Percentiles rank a stretch among this genome's conserved stretches.
These are phyloP conservation scores for Picochlorum sp. DNA, from an alignment of 139 green algal species.

Conservation along the genomic window DNA sequence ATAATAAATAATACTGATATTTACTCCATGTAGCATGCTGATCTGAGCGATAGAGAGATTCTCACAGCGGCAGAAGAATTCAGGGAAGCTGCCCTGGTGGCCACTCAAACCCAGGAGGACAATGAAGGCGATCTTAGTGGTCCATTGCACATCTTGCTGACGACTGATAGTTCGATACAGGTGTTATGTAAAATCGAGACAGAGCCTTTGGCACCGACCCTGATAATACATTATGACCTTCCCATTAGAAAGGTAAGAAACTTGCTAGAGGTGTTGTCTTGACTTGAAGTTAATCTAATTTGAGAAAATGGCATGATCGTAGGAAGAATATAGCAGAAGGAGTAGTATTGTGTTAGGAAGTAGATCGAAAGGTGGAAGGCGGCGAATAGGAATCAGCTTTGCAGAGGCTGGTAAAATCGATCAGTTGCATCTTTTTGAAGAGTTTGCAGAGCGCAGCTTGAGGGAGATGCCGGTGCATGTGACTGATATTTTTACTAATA, in stretches of 20 bases:
- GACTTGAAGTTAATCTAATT: too few species aligned
- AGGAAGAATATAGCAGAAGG: slow-evolving; percentile 15
- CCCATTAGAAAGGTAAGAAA: slow-evolving; percentile 16
- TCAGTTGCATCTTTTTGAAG: slow-evolving; percentile 14
- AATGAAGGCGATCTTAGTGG: neutral
- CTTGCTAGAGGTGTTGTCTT: neutral
- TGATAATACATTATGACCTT: slow-evolving; percentile 22
- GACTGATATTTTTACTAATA: slow-evolving; percentile 10
- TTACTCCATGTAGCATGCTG: slow-evolving; percentile 7
- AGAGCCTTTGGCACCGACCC: slow-evolving; percentile 10
- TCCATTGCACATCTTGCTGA: neutral
- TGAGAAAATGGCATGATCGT: too few species aligned
- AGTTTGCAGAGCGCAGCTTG: slow-evolving; percentile 11
- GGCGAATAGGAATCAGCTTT: slow-evolving; percentile 16
- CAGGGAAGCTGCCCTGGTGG: neutral
- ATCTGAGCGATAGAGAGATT: slow-evolving; percentile 14
- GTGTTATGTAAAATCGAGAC: slow-evolving; percentile 5
- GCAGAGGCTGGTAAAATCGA: slow-evolving; percentile 8
- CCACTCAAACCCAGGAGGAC: neutral
- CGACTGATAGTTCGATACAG: slow-evolving; percentile 8
- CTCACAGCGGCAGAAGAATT: slow-evolving; percentile 4
- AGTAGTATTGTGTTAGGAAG: slow-evolving; percentile 10
- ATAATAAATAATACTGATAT: too few species aligned
- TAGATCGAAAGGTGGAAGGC: slow-evolving; percentile 1
- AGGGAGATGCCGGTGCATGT: slow-evolving; percentile 26